phyloP scores from a whole-genome alignment of 2,329 filamentous ascomycete species.

The Aureobasidium sp. region DNA sequence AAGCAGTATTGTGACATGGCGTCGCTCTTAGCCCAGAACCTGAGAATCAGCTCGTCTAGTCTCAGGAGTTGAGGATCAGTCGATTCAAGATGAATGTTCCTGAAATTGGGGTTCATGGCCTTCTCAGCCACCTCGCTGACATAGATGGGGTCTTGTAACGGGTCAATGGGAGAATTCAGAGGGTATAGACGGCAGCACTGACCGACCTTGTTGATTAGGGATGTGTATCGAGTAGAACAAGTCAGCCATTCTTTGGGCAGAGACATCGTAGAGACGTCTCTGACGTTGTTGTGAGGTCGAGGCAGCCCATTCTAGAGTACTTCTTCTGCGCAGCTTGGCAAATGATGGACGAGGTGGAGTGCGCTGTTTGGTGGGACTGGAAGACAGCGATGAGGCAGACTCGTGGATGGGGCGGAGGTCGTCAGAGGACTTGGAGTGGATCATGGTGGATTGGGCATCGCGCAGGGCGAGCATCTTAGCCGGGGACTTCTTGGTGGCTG shows the following conservation, averaged over 20 bases:
- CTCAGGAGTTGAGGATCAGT: slow-evolving; percentile 56
- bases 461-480: slow-evolving; percentile 55
- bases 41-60: slow-evolving; percentile 56
- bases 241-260: slow-evolving; percentile 68
- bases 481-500: slow-evolving; percentile 58
- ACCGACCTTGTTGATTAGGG: slow-evolving; percentile 41
- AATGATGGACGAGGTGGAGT: slow-evolving; percentile 30
- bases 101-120: slow-evolving; percentile 87
- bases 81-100: slow-evolving; percentile 67
- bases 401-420: slow-evolving; percentile 38
- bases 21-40: slow-evolving; percentile 63
- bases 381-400: neutral
- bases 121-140: slow-evolving; percentile 74
- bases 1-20: slow-evolving; percentile 51
- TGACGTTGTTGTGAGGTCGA: slow-evolving; percentile 57
- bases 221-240: slow-evolving; percentile 83
- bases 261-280: slow-evolving; percentile 66
- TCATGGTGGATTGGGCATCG: slow-evolving; percentile 39
- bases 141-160: slow-evolving; percentile 65
- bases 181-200: neutral
- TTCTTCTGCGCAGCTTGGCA: slow-evolving; percentile 44
- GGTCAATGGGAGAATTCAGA: neutral
- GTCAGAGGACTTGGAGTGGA: slow-evolving; percentile 54
- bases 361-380: neutral
- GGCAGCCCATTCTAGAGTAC: slow-evolving; percentile 57